Base-by-base conservation (phyloP, 2,329 filamentous ascomycete genomes). In the Penicillium hordei region DNA sequence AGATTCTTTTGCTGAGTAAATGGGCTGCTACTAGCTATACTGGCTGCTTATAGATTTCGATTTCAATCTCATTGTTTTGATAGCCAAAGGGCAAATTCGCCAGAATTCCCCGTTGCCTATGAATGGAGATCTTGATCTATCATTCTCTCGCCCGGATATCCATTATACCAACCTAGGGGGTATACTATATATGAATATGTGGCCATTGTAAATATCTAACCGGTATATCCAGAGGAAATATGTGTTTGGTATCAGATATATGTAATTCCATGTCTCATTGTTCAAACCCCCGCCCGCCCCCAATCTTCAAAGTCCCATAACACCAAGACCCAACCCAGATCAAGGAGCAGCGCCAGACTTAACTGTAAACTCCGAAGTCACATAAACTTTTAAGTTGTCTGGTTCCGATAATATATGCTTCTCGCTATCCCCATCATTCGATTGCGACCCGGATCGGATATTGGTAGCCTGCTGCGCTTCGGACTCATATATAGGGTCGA, bases 31-130 rank as follows among this genome's bases (percentile, higher is more conserved):
- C 42, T 48, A 21, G 40, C 42, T 53, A 27, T 34, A 25, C 15
- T 48, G 36, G 19, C 45, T 48, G 27, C 33, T 57, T 31, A 57
- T 57, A 57, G 42, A 57, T 34, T 56, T 33, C 31, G 42, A 57
- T 34, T 56, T 33, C 39, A 39, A 43, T 53, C 21, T 42, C 42
- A 53, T 36, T 57, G 29, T 42, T 53, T 5, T 13, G 17, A 46
- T 40, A 45, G 31, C 15, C 34, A 33, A 23, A n/a, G 27, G 8
- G 17, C 49, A 23, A 45, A 17, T 19, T 45, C n/a, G 34, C 15
- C 10, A 25, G 10, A 10, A 27, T 34, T 21, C 12, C 10, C 19
- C 7, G 27, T n/a, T 43, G 15, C 48, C 5, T n/a, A n/a, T 13
- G 25, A 27, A 51, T 42, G 27, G 25, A 12, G 8, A 12, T 31